Evolutionary conservation across 495 filamentous ascomycete species (phyloP).

Genomic region (Xylaria flabelliformis): DNA sequence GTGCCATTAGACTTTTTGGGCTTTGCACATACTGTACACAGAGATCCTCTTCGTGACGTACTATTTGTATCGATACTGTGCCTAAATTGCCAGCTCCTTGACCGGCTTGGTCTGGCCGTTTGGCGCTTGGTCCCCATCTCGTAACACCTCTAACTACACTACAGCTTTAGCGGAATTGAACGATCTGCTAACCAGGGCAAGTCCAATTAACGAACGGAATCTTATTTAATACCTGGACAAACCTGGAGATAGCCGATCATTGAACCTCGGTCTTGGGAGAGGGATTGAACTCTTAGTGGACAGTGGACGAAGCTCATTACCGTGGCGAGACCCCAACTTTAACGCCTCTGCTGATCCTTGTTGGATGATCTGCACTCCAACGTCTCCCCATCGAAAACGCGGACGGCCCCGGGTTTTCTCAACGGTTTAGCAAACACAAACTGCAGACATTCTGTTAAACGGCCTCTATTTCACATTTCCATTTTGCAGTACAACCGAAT

Average conservation of each 20-base stretch:
- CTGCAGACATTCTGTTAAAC: slow-evolving; percentile 3
- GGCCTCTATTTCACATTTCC: not conserved
- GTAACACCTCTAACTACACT: not conserved
- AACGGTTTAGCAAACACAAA: not conserved
- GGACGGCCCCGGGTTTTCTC: slow-evolving; percentile 17
- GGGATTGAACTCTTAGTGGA: not conserved
- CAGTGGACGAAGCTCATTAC: not conserved
- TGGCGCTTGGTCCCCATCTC: not conserved
- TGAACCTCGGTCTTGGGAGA: not conserved
- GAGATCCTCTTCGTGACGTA: not conserved
- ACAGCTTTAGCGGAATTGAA: not conserved
- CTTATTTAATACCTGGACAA: not conserved
- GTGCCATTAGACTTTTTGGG: not conserved
- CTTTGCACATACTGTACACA: not conserved
- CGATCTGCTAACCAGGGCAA: not conserved
- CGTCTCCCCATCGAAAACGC: slow-evolving; percentile 30
- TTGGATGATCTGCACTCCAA: slow-evolving; percentile 17
- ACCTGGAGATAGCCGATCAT: not conserved
- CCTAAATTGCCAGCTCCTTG: not conserved
- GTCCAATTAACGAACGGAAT: not conserved
- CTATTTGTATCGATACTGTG: not conserved
- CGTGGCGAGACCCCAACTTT: not conserved
- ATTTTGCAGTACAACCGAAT: not conserved
- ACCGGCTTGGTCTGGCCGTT: not conserved
- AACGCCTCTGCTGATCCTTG: slow-evolving; percentile 22